Conservation (phyloP, 805 yeast species). For the Barnettozyma siamensis region DNA sequence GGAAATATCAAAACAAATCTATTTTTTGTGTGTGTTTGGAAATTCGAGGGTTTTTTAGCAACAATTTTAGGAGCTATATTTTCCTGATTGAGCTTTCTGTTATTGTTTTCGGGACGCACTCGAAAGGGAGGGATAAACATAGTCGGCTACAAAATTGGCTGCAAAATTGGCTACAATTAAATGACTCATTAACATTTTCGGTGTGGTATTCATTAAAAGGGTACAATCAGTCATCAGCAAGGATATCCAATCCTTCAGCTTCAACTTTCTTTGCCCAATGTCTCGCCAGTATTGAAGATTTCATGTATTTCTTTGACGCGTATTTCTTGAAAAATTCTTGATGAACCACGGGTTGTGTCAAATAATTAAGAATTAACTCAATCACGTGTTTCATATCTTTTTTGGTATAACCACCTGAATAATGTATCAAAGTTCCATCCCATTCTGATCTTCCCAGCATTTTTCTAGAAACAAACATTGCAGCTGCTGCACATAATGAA, state of each 20-base stretch:
- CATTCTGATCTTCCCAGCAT: constrained; percentile 65
- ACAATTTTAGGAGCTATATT: too few relatives aligned
- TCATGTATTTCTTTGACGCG: constrained; percentile 81
- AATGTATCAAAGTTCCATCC: constrained; percentile 83
- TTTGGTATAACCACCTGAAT: constrained; percentile 83
- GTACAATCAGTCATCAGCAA: too few relatives aligned
- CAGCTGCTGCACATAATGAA: constrained; percentile 77
- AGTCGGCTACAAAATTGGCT: too few relatives aligned
- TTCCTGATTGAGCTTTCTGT: too few relatives aligned
- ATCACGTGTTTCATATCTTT: constrained; percentile 67
- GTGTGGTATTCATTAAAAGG: too few relatives aligned
- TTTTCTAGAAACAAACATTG: constrained; percentile 76
- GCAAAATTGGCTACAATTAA: too few relatives aligned
- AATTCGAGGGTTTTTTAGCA: neutral
- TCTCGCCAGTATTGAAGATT: constrained; percentile 71
- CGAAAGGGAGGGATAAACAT: too few relatives aligned
- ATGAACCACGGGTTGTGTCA: constrained; percentile 75
- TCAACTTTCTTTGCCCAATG: constrained; percentile 70
- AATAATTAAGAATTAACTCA: constrained; percentile 67
- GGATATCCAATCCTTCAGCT: constrained; percentile 11
- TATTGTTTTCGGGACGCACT: too few relatives aligned
- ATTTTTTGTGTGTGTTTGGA: too few relatives aligned
- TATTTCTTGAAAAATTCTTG: constrained; percentile 91
- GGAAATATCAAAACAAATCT: constrained; percentile 14
- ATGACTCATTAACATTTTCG: too few relatives aligned